These are phyloP conservation scores for Nakazawaea ernobii DNA, from an alignment of 805 yeast genomes.

Conservation along the genomic window DNA sequence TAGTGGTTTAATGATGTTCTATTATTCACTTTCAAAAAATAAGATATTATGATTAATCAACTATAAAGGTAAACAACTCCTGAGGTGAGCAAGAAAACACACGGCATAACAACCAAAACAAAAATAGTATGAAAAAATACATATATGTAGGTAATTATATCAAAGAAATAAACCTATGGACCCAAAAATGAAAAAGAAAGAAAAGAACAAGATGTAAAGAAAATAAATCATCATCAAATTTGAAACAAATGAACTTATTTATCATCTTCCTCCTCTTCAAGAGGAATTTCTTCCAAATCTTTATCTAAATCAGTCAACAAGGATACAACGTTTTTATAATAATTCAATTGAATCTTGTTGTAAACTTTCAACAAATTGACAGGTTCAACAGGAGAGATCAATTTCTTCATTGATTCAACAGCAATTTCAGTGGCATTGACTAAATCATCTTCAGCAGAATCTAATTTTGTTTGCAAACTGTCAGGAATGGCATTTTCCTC, in stretches of 20 bases:
- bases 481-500: conserved; percentile 34
- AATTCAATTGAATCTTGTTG: conserved; percentile 64
- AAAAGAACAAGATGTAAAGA: neutral
- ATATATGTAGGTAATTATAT: too few species aligned
- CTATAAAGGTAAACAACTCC: too few species aligned
- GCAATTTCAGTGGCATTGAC: conserved; percentile 76
- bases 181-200: neutral
- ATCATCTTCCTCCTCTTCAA: conserved; percentile 34
- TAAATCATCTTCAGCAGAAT: conserved; percentile 66
- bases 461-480: conserved; percentile 45
- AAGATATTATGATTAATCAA: too few species aligned
- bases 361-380: conserved; percentile 61
- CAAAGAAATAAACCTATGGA: neutral
- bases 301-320: conserved; percentile 41
- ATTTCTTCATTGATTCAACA: conserved; percentile 70
- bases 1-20: too few species aligned
- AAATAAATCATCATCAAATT: neutral
- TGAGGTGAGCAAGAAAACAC: too few species aligned
- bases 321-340: conserved; percentile 45
- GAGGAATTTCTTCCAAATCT: conserved; percentile 36
- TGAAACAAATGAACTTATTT: neutral
- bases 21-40: too few species aligned
- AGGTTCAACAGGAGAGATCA: conserved; percentile 62
- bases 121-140: neutral
- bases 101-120: neutral